Base-by-base conservation (phyloP, 2,329 filamentous ascomycete genomes). In the Sclerotinia spermophila region DNA sequence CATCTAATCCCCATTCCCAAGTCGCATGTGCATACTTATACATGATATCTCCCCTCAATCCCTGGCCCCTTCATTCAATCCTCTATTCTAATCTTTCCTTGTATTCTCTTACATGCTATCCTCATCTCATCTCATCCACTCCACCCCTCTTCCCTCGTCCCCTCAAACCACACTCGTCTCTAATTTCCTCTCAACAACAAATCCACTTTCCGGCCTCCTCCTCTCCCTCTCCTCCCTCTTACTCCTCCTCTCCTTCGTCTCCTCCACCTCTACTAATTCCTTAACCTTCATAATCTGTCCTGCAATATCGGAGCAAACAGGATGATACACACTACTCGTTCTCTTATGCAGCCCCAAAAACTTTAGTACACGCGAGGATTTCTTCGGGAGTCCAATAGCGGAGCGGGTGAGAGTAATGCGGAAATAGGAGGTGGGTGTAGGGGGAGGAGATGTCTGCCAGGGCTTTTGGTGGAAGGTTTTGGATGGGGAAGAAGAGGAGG, bases 211-310 rank as follows among this genome's bases (percentile, higher is more conserved):
- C 30, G 90, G 90, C 79, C 85, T 86, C 77, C 90, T 83, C 78
- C 86, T 82, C 60, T 84, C 83, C 79, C 85, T 86, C 77, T 92
- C 83, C 79, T 92, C 85, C 68, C 84, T 80, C 77, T 85, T 86
- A 5, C 84, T 88, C 81, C 90, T 79, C 35, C 84, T 79, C 73
- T 82, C 81, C 48, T 88, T 85, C n/a, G 91, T 89, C 77, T 92
- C 90, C 72, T 86, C 83, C 11, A 92, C 89, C 60, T 88, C 85
- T 15, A 93, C 87, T 70, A 93, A 80, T 77, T 93, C 90, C 81
- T 93, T 93, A 74, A 93, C 89, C 78, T 87, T 88, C 86, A 92
- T 91, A 77, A 93, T 91, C 77, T 91, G 88, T 79, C 90, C 90
- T 15, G 90, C 90, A 61, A 90, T 85, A 66, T 89, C 86, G 33